Base-by-base conservation (phyloP, 768 basidiomycete genomes). In the Kwoniella europaea region DNA sequence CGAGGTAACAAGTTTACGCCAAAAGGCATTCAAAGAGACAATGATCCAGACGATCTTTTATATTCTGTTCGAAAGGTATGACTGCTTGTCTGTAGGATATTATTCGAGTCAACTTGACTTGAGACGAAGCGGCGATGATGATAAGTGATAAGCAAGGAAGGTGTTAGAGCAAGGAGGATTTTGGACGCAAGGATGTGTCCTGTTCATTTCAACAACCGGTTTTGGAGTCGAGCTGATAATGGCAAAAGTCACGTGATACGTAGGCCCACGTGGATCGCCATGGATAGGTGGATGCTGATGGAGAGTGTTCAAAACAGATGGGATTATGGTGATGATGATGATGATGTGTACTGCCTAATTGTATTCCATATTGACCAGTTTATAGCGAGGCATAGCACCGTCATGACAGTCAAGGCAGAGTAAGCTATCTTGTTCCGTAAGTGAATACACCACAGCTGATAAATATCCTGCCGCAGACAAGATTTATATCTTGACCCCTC, bases 401-500 rank as follows among this genome's bases (percentile, higher is more conserved):
- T 50, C 20, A 77, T 77, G 76, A 66, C 63, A 5, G 69, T 79
- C 63, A 79, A 76, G 63, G 74, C 75, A 64, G 76, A 69, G 78
- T 77, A 61, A 74, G 78, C 53, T 42, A 42, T 10, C 20, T 41
- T 42, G 1, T 7, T 4, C 6, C 35, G 7, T 4, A 9, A 35
- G 35, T 3, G 35, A 35, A 35, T 7, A 9, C 35, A 56, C 7
- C 5, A 20, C 22, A 27, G 55, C 24, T 56, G n/a, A 16, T 16
- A 13, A n/a, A 24, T 56, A 56, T 24, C 29, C 29, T 56, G 55
- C 16, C 29, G 27, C 59, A 13, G 41, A 42, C 80, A 82, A 35
- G 88, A 88, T 22, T 82, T 90, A 35, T 90, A 94, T 84, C 90
- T 98, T 59, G 94, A 98, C 86, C 95, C 94, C 54, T 92, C 94